Percentiles rank a stretch among this genome's conserved stretches.
These are phyloP conservation scores for Colletotrichum tofieldiae DNA, from an alignment of 2,329 filamentous ascomycete genomes.

Conservation along the genomic window DNA sequence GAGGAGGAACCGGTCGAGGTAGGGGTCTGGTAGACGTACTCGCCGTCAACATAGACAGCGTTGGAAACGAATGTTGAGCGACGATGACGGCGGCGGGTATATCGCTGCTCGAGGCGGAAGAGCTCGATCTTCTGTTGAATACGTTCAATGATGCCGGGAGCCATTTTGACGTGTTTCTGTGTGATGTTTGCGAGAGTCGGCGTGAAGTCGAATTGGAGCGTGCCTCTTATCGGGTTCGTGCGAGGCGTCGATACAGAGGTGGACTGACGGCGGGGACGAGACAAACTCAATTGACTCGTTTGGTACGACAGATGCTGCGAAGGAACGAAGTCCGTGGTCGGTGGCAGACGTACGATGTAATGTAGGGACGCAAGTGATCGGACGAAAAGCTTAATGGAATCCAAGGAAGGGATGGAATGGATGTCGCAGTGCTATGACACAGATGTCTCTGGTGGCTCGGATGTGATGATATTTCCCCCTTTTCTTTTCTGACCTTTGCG, in stretches of 20 bases:
- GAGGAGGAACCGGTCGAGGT: constrained; percentile 71
- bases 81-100: constrained; percentile 88
- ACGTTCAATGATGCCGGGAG: constrained; percentile 69
- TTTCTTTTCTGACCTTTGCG: constrained; percentile 23
- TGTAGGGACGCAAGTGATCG: constrained; percentile 16
- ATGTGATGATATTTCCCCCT: constrained; percentile 12
- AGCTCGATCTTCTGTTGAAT: constrained; percentile 85
- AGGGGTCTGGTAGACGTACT: constrained; percentile 87
- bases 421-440: constrained; percentile 36
- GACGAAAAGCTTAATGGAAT: constrained; percentile 39
- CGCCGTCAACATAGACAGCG: constrained; percentile 93
- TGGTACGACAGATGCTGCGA: neutral
- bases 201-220: neutral
- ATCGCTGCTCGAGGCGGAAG: constrained; percentile 94
- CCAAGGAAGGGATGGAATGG: constrained; percentile 23
- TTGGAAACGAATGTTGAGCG: constrained; percentile 92
- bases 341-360: constrained; percentile 24
- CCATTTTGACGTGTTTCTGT: constrained; percentile 53
- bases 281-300: constrained; percentile 22
- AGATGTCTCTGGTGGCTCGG: constrained; percentile 34
- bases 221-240: constrained; percentile 3
- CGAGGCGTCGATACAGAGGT: neutral
- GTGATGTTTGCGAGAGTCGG: neutral
- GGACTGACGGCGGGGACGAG: constrained; percentile 11
- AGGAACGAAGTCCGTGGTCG: constrained; percentile 8